Percentiles rank a stretch among this genome's conserved stretches.
Evolutionary conservation across 2,329 filamentous ascomycete genomes (phyloP).

Genomic region (Zymoseptoria ardabiliae): DNA sequence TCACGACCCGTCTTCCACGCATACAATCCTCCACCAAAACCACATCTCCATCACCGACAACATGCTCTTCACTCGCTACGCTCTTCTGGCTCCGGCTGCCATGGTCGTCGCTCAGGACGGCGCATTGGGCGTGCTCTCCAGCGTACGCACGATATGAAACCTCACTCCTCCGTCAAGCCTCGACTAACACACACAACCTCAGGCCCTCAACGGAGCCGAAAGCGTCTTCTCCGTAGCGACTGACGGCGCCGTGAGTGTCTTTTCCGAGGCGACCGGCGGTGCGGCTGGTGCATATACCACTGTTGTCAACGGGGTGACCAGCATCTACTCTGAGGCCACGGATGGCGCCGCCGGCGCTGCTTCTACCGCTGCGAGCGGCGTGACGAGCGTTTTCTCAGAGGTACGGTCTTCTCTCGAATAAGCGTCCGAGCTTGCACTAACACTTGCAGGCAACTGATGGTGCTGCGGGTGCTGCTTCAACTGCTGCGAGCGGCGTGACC

Average conservation of each 20-base stretch:
- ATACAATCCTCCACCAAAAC: not conserved
- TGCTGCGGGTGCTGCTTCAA: not conserved
- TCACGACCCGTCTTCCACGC: not conserved
- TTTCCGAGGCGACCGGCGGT: not conserved
- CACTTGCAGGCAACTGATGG: not conserved
- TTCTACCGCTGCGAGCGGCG: not conserved
- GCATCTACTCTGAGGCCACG: not conserved
- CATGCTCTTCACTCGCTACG: not conserved
- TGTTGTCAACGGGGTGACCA: not conserved
- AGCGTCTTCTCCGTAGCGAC: not conserved
- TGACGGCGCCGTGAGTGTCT: not conserved
- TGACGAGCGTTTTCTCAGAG: not conserved
- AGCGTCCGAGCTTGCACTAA: no score
- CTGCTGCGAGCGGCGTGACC: not conserved
- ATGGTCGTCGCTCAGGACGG: not conserved
- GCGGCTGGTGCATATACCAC: not conserved
- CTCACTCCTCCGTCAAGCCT: no score
- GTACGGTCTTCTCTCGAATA: not conserved
- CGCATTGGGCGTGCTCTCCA: not conserved
- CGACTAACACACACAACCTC: not conserved
- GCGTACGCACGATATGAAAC: not conserved
- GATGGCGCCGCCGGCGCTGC: not conserved
- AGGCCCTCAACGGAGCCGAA: not conserved
- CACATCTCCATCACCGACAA: not conserved
- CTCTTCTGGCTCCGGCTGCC: not conserved